Evolutionary conservation across 2,329 filamentous ascomycete genomes (phyloP), one percentile per base, ranked within the genome.

Genomic region (Ceratocystis smalleyi): DNA sequence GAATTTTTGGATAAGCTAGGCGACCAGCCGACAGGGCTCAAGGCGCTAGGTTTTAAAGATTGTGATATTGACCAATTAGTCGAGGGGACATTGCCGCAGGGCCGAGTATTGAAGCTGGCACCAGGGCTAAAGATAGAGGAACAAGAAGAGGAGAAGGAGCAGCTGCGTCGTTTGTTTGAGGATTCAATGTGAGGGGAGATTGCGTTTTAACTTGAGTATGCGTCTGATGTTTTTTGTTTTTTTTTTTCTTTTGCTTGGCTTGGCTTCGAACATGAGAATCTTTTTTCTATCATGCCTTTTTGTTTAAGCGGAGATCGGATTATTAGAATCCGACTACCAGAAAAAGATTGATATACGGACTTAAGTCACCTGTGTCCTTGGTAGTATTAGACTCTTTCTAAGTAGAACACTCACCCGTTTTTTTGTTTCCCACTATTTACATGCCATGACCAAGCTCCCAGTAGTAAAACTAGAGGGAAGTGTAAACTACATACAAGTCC

Each of bases 81-180:
- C 1, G 92, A 97, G 74, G 95, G 94, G 1, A 99, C 94, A 0
- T 85, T 99, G 67, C 94, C 94, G 4, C 94, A 99, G 77, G 84
- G 84, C 64, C 80, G 94, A 68, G 95, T 99, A 64, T 74, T 99
- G 71, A 94, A 91, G 86, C 76, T 99, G 67, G 94, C 94, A 35
- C 95, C 94, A 0, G 91, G 83, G 30, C 74, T 99, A 70, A 83
- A 82, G 47, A 81, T 80, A 69, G 87, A 91, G 71, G 73, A 89
- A 59, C 12, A 51, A 35, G 79, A 85, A 70, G 77, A 79, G 59
- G 88, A 92, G 74, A 84, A 81, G 73, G 86, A 89, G 64, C 86
- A 91, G 74, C 74, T 94, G 70, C 79, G 83, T 67, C 74, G 72
- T 10, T 72, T 94, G 68, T 88, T 92, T 74, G 87, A 91, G 71